Evolutionary conservation across 1,284 basidiomycete species (phyloP).

Genomic region (Ceratorhiza oryzae-sativae): DNA sequence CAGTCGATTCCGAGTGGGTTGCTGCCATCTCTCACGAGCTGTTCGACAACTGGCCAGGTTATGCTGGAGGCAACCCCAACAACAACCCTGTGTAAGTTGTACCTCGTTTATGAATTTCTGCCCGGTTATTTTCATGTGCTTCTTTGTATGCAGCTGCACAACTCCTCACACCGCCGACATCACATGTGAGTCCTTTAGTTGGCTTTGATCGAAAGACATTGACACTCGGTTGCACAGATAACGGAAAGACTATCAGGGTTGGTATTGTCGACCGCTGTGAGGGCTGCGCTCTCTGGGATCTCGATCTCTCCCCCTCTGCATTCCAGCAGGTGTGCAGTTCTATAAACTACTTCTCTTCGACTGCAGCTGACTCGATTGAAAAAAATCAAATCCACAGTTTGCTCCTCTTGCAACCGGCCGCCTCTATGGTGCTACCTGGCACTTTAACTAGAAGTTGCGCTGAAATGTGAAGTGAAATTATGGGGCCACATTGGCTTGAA

Average conservation of each 20-base stretch:
- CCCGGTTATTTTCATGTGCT: background rate
- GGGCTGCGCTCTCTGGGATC: slow-evolving; percentile 31
- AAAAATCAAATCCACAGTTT: slow-evolving; percentile 5
- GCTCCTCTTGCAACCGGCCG: slow-evolving; percentile 25
- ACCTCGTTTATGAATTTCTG: background rate
- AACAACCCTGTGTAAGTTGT: slow-evolving; percentile 33
- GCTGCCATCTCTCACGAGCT: slow-evolving; percentile 36
- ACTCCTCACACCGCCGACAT: slow-evolving; percentile 1
- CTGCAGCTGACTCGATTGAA: background rate
- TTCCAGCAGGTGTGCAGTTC: slow-evolving; percentile 17
- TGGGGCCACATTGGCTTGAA: background rate
- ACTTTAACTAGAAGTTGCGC: slow-evolving; percentile 5
- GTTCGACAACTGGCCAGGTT: slow-evolving; percentile 36
- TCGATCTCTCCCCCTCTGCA: slow-evolving; percentile 25
- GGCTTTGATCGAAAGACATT: background rate
- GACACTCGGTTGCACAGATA: background rate
- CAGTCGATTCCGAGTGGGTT: slow-evolving; percentile 25
- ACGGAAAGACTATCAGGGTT: slow-evolving; percentile 19
- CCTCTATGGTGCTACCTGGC: slow-evolving; percentile 31
- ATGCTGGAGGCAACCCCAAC: slow-evolving; percentile 35
- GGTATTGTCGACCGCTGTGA: slow-evolving; percentile 32
- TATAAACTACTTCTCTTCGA: background rate
- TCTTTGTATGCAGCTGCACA: background rate
- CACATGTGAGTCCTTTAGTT: slow-evolving; percentile 15
- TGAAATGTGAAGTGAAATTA: background rate